A percentile compares a stretch with the other conserved stretches of the same genome.
Conservation (phyloP, 371 early-diverging fungal genomes). For the Haplosporangium sp. region DNA sequence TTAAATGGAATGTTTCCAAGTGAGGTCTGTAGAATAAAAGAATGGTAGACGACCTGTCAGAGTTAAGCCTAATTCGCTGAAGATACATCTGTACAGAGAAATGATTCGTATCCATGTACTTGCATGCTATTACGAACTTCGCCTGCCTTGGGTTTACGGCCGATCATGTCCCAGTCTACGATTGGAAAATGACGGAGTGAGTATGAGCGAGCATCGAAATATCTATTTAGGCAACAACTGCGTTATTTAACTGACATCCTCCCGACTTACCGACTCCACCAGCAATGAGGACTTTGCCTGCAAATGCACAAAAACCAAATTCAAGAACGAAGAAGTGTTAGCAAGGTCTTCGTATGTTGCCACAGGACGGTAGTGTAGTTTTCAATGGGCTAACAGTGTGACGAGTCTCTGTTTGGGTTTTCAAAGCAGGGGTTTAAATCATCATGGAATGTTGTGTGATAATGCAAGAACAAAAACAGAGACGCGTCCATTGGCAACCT, state of each 20-base stretch:
- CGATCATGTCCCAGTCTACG: constrained; percentile 58
- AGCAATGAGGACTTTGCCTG: constrained; percentile 58
- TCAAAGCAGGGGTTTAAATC: no score
- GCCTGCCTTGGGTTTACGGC: constrained; percentile 56
- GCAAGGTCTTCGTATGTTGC: background rate
- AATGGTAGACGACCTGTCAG: background rate
- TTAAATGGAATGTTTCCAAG: constrained; percentile 56
- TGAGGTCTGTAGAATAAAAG: constrained; percentile 30
- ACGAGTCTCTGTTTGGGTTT: no score
- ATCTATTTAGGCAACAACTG: background rate
- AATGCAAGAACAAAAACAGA: no score
- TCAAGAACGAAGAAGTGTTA: background rate
- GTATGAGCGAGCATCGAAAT: background rate
- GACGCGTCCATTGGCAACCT: no score
- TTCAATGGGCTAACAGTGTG: no score
- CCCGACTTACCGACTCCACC: constrained; percentile 32
- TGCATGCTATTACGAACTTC: constrained; percentile 36
- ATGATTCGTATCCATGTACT: background rate
- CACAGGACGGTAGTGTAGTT: background rate
- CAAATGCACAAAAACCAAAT: background rate
- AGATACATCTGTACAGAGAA: background rate
- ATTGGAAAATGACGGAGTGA: constrained; percentile 7
- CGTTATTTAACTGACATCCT: background rate
- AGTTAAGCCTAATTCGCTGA: background rate
- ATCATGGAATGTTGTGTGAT: no score